Evolutionary conservation across 2,329 filamentous ascomycete species (phyloP).

Genomic region (Huntiella decipiens): DNA sequence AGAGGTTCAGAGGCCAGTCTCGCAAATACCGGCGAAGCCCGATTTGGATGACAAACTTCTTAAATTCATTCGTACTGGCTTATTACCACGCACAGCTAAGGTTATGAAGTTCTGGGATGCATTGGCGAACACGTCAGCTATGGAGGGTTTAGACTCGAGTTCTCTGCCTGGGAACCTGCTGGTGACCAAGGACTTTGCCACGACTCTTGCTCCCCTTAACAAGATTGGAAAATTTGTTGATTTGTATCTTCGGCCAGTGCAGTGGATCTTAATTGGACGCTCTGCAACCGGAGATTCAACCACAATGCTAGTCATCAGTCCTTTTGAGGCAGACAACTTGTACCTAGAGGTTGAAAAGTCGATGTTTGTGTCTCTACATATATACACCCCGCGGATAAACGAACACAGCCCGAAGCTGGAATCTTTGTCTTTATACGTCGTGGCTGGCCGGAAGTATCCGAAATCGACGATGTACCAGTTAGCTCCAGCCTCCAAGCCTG

Average conservation of each 20-base stretch:
- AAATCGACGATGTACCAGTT: neutral
- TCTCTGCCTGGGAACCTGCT: constrained; percentile 23
- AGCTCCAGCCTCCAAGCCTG: neutral
- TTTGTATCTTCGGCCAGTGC: constrained; percentile 30
- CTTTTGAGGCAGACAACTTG: constrained; percentile 38
- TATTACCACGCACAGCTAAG: constrained; percentile 14
- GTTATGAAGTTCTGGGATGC: constrained; percentile 27
- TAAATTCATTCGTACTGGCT: constrained; percentile 22
- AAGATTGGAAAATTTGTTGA: constrained; percentile 17
- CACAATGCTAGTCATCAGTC: constrained; percentile 35
- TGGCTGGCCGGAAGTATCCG: constrained; percentile 15
- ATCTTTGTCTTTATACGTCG: constrained; percentile 24
- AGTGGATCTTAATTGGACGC: constrained; percentile 27
- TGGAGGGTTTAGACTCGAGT: constrained; percentile 16
- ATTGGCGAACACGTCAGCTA: constrained; percentile 23
- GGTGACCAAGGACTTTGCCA: constrained; percentile 31
- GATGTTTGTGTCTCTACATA: constrained; percentile 23
- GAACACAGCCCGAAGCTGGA: constrained; percentile 24
- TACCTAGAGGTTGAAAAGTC: constrained; percentile 21
- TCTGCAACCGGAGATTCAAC: neutral
- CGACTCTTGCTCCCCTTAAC: constrained; percentile 20
- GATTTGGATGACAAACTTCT: constrained; percentile 18
- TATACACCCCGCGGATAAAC: constrained; percentile 30
- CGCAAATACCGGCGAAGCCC: constrained; percentile 23
- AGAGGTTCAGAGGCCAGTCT: constrained; percentile 29